phyloP scores from a whole-genome alignment of 2,329 filamentous ascomycete genomes.

The Aspergillus fructus region DNA sequence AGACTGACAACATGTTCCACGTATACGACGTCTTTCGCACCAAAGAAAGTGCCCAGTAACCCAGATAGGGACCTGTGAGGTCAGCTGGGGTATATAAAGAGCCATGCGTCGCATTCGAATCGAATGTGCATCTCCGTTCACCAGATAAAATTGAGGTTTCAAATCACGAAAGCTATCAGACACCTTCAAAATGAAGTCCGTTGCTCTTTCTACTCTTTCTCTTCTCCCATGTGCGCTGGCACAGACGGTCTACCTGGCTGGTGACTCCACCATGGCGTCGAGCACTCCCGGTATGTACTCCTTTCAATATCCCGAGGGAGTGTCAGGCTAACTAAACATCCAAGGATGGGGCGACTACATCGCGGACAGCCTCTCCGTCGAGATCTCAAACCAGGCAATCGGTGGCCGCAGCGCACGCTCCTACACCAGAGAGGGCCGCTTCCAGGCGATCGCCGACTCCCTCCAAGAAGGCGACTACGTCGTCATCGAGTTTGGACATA shows the following conservation, averaged over 20 bases:
- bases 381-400: conserved; percentile 64
- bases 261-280: conserved; percentile 38
- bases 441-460: conserved; percentile 55
- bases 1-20: conserved; percentile 5
- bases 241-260: conserved; percentile 31
- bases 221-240: conserved; percentile 25
- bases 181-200: conserved; percentile 22
- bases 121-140: background rate
- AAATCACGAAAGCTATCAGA: background rate
- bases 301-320: background rate
- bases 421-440: conserved; percentile 66
- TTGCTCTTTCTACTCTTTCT: conserved; percentile 17
- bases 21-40: background rate
- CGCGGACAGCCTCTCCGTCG: conserved; percentile 48
- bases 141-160: background rate
- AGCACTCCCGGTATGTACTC: conserved; percentile 19
- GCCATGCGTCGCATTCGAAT: background rate
- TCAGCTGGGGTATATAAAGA: background rate
- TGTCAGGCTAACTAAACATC: background rate
- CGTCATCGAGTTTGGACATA: conserved; percentile 71
- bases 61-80: background rate
- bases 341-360: conserved; percentile 65
- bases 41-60: background rate
- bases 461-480: conserved; percentile 63
- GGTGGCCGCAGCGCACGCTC: conserved; percentile 66